These are phyloP conservation scores for Henckelia pumila DNA, from an alignment of 257 asterid genomes.

Conservation along the genomic window DNA sequence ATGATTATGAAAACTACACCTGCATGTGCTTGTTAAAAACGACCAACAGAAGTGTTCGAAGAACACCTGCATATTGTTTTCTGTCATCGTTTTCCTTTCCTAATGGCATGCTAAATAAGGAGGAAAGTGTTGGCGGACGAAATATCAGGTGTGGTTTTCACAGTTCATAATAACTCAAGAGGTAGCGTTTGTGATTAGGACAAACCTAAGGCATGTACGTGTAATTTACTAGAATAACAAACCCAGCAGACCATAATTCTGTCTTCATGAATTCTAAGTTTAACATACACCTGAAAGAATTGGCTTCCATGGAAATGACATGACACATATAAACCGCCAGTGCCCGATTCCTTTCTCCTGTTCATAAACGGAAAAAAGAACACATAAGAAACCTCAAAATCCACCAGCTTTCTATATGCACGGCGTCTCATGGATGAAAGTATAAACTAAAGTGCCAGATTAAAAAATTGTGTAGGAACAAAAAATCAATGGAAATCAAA, in stretches of 20 bases:
- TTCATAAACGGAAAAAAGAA: constrained; percentile 6
- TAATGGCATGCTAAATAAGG: background rate
- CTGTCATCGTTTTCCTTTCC: background rate
- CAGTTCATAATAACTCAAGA: background rate
- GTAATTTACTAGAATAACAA: background rate
- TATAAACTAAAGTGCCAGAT: background rate
- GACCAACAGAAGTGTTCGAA: background rate
- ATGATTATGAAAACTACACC: background rate
- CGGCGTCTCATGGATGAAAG: background rate
- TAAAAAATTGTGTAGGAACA: background rate
- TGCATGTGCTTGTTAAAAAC: background rate
- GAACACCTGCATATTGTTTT: background rate
- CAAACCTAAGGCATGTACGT: too few species aligned
- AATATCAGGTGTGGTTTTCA: background rate
- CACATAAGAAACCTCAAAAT: background rate
- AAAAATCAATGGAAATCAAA: background rate
- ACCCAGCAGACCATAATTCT: background rate
- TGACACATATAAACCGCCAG: constrained; percentile 88
- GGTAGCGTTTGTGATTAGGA: too few species aligned
- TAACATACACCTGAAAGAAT: constrained; percentile 71
- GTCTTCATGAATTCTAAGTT: background rate
- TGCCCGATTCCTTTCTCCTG: constrained; percentile 92
- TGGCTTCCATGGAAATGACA: constrained; percentile 97
- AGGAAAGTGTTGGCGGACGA: background rate
- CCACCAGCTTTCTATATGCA: background rate